A percentile compares a stretch with the other conserved stretches of the same genome.
phyloP scores from a whole-genome alignment of 305 asterid genomes.

The Nicotiana rustica region DNA sequence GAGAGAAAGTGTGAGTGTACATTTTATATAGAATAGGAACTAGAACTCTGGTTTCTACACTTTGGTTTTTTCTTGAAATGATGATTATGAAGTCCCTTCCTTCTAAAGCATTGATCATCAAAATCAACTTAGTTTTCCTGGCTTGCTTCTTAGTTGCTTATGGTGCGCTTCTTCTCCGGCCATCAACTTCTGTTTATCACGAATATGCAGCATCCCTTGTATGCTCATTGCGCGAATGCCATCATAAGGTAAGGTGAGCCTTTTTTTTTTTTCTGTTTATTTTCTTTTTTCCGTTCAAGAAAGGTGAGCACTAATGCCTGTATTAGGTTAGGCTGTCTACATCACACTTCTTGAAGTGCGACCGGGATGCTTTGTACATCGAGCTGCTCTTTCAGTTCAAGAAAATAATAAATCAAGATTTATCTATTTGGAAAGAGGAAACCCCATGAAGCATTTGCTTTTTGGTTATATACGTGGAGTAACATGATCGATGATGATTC shows the following conservation, averaged over 20 bases:
- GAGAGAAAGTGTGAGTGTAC: slow-evolving; percentile 17
- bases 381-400: too few species aligned
- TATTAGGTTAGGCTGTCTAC: too few species aligned
- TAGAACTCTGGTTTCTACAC: slow-evolving; percentile 7
- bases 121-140: slow-evolving; percentile 58
- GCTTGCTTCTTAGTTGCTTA: slow-evolving; percentile 57
- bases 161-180: slow-evolving; percentile 55
- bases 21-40: background rate
- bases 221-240: slow-evolving; percentile 65
- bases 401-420: background rate
- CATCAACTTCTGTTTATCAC: slow-evolving; percentile 56
- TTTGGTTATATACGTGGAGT: too few species aligned
- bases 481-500: too few species aligned
- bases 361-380: too few species aligned
- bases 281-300: too few species aligned
- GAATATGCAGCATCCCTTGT: slow-evolving; percentile 51
- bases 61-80: background rate
- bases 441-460: background rate
- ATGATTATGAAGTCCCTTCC: slow-evolving; percentile 57
- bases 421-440: background rate
- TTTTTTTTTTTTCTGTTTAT: background rate
- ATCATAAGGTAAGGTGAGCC: slow-evolving; percentile 77
- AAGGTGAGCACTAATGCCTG: too few species aligned
- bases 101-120: slow-evolving; percentile 58
- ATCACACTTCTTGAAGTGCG: too few species aligned